These are phyloP conservation scores for Trichoderma citrinoviride DNA, from an alignment of 2,329 filamentous ascomycete species.

Conservation along the genomic window DNA sequence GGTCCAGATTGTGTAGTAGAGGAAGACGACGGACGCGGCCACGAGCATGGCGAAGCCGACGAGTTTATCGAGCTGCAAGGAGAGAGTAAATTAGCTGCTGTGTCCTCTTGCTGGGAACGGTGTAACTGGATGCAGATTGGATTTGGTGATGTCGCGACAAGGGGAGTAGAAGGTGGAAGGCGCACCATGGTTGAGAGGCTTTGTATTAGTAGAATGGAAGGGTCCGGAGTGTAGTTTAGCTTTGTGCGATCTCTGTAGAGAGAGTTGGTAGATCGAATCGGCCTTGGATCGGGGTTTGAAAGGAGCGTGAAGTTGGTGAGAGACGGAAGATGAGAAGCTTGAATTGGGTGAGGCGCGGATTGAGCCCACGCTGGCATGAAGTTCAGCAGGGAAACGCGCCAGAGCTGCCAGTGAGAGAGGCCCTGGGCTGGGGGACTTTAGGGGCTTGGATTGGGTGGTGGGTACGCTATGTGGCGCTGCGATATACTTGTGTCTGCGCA, in stretches of 20 bases:
- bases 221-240: not conserved
- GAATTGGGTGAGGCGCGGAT: not conserved
- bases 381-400: not conserved
- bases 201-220: not conserved
- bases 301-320: slow-evolving; percentile 5
- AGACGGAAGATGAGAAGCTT: not conserved
- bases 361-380: slow-evolving; percentile 24
- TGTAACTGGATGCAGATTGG: not conserved
- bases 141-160: not conserved
- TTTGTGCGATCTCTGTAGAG: not conserved
- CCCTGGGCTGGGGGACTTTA: not conserved
- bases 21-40: slow-evolving; percentile 61
- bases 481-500: not conserved
- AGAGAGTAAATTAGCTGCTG: not conserved
- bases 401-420: not conserved
- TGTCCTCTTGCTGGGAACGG: not conserved
- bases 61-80: slow-evolving; percentile 81
- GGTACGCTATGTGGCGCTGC: not conserved
- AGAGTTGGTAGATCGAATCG: not conserved
- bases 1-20: slow-evolving; percentile 97
- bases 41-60: slow-evolving; percentile 66
- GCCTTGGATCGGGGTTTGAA: not conserved
- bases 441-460: not conserved
- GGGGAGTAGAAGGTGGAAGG: slow-evolving; percentile 13
- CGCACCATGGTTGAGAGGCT: slow-evolving; percentile 33